Evolutionary conservation across 768 basidiomycete species (phyloP), one percentile per base, ranked within the genome.

Genomic region (Suillus paluster): DNA sequence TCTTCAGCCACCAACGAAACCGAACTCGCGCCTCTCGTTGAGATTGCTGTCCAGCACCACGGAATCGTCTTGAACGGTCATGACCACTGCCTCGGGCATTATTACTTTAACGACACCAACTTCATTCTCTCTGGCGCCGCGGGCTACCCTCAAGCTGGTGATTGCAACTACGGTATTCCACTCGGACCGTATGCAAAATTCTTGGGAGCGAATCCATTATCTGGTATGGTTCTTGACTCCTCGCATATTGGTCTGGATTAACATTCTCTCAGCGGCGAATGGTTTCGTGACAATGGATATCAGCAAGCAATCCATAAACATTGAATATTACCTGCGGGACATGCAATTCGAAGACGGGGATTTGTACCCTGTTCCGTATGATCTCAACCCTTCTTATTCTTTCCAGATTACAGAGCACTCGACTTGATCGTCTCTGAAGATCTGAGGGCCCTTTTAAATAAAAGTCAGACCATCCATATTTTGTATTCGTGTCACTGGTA

Each of bases 311-410:
- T 36, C 3, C 21, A 23, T 54, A 23, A 54, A 54, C 9, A n/a
- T 54, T 38, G 53, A 54, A 38, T 54, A 54, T 23, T 54, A 54
- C 34, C 21, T 54, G 53, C 53, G 53, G 15, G 52, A 54, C 52
- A 54, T 54, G 52, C 3, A 21, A 17, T 54, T 54, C 21, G 52
- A 54, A 38, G 14, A 38, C 34, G 52, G 53, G 53, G 53, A 54
- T 38, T 23, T 54, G 14, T 54, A 54, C 53, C 53, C 53, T 38
- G 34, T 54, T 54, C 34, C 9, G 14, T 36, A 54, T 4, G 53
- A 54, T 54, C 34, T 54, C 21, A 38, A 54, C 15, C 53, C 53
- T 23, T 23, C 53, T 5, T 54, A 54, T 54, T 36, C 53, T 10
- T 54, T 54, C 53, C 34, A 54, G 34, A 54, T 54, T 21, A 54